A percentile compares a stretch with the other conserved stretches of the same genome.
Conservation (phyloP, 179 eudicot genomes). For the Actinidia polygama region DNA sequence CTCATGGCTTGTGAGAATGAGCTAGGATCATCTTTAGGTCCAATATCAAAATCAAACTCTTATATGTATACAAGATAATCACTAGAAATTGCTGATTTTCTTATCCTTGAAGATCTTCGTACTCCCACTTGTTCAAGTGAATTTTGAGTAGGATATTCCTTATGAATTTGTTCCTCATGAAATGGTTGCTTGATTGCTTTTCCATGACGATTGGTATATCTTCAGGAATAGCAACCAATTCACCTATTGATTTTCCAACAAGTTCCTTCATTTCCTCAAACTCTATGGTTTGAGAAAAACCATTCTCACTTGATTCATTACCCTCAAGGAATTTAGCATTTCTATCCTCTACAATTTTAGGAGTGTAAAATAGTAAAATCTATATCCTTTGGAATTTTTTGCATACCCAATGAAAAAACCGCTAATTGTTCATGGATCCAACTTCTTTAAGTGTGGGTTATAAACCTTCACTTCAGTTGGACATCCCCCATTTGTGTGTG, state of each 20-base stretch:
- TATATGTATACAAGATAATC: neutral
- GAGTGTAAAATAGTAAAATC: neutral
- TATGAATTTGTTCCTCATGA: neutral
- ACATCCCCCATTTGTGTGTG: neutral
- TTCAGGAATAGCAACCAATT: no score
- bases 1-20: neutral
- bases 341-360: neutral
- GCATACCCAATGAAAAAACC: neutral
- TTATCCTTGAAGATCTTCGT: neutral
- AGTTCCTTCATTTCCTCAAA: neutral
- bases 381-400: neutral
- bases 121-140: neutral
- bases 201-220: no score
- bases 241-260: neutral
- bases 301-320: neutral
- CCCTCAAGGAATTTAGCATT: conserved; percentile 1
- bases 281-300: no score
- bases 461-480: neutral
- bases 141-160: neutral
- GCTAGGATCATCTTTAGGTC: neutral
- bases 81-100: neutral
- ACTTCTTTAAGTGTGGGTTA: neutral
- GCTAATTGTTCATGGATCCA: neutral
- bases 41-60: neutral
- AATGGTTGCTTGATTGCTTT: neutral